Base-by-base conservation (phyloP, 805 yeast species). In the Ogataea neopini region DNA sequence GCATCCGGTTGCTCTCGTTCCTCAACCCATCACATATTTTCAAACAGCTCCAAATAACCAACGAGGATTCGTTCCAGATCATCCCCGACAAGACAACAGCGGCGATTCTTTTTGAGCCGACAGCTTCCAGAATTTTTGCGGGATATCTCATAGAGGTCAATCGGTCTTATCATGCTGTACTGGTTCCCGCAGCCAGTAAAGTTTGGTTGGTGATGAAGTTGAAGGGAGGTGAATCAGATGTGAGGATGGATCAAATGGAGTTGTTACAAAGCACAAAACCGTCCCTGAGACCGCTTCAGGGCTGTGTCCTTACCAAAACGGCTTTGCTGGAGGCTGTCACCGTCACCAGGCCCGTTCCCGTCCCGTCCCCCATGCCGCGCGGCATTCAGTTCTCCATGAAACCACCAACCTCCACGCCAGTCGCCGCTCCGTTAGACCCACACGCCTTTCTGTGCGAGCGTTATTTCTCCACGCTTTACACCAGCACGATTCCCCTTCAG, bases 401-500 rank as follows among this genome's bases (percentile, higher is more conserved):
- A 30, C 34, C 34, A 14, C 34, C 34, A n/a, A 5, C 15, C 5
- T 7, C 32, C 6, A 6, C 10, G 30, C 58, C n/a, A 47, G 35
- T 14, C 48, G 58, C 17, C 38, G n/a, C n/a, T 22, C 49, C 17
- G 40, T 43, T 15, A 44, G 67, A 66, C 35, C 68, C 70, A 1
- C 48, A 44, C 4, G 51, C 58, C 36, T 66, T 61, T 37, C 42
- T 67, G 3, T 42, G 51, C 1, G 62, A 63, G 19, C 39, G 63
- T 11, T 67, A 67, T 44, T 60, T 55, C 25, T 48, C 62, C 1
- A 54, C 59, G 6, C 49, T 67, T 4, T 67, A 66, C 49, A 52
- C 48, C 15, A 43, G 45, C n/a, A 48, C 62, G 2, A 52, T 54
- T 2, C 63, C 66, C 10, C 25, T 66, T 6, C 64, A 63, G 44